Percentiles rank a stretch among this genome's conserved stretches.
phyloP scores from a whole-genome alignment of 768 basidiomycete genomes.

The Hirschioporus abietinus region DNA sequence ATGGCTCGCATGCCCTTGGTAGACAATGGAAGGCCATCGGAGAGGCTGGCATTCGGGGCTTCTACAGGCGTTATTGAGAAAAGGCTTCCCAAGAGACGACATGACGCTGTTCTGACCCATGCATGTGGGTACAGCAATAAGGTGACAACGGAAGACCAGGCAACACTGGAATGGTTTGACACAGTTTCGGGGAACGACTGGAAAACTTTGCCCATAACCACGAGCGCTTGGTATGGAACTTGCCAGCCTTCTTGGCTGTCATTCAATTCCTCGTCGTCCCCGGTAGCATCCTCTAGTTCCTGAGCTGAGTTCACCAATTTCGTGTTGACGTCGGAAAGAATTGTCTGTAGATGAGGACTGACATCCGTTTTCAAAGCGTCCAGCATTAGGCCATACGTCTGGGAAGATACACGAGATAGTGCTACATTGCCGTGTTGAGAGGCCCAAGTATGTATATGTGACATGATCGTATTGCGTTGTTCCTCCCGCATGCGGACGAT shows the following conservation, averaged over 20 bases:
- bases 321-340: constrained; percentile 53
- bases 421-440: constrained; percentile 51
- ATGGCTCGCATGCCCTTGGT: constrained; percentile 54
- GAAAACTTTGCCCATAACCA: constrained; percentile 57
- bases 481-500: constrained; percentile 62
- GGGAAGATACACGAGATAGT: constrained; percentile 68
- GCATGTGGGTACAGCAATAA: constrained; percentile 88
- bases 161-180: constrained; percentile 39
- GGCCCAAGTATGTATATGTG: constrained; percentile 79
- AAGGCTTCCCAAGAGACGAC: constrained; percentile 66
- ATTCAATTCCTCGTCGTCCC: constrained; percentile 41
- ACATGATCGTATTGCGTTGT: constrained; percentile 49
- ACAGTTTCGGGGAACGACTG: constrained; percentile 48
- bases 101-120: constrained; percentile 85
- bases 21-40: constrained; percentile 44
- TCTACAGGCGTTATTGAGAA: constrained; percentile 50
- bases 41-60: constrained; percentile 26
- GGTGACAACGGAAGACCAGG: constrained; percentile 57
- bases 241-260: constrained; percentile 72
- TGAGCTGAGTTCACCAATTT: constrained; percentile 41
- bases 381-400: constrained; percentile 78
- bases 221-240: constrained; percentile 74
- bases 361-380: constrained; percentile 55
- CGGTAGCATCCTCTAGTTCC: constrained; percentile 32
- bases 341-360: constrained; percentile 36